Percentiles rank a stretch among this genome's conserved stretches.
phyloP scores from a whole-genome alignment of 2,329 filamentous ascomycete genomes.

The Teratosphaeriaceae sp. region DNA sequence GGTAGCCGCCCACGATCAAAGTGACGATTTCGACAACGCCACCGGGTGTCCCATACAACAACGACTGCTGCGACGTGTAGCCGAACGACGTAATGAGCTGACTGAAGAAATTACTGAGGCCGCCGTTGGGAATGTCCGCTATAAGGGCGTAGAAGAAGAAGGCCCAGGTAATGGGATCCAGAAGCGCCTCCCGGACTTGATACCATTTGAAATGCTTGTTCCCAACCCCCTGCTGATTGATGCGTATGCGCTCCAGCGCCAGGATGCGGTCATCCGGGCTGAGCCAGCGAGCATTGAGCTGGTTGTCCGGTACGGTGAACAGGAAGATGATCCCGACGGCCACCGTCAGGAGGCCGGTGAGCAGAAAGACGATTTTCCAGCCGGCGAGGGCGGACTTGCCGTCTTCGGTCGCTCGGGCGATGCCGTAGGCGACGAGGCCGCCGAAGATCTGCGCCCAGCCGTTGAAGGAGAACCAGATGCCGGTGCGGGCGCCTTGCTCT shows the following conservation, averaged over 20 bases:
- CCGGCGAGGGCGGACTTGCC: conserved; percentile 53
- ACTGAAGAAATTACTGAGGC: conserved; percentile 55
- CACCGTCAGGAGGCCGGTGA: conserved; percentile 38
- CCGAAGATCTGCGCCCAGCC: conserved; percentile 59
- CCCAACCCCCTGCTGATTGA: conserved; percentile 63
- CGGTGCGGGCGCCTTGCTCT: conserved; percentile 57
- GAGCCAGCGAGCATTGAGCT: conserved; percentile 56
- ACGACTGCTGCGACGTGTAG: conserved; percentile 54
- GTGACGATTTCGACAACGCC: conserved; percentile 59
- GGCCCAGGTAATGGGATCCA: conserved; percentile 54
- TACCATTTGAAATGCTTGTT: conserved; percentile 26
- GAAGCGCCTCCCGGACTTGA: conserved; percentile 56
- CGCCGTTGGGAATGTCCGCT: conserved; percentile 27
- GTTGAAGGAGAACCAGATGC: conserved; percentile 65
- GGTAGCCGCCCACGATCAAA: conserved; percentile 49
- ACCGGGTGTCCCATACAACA: conserved; percentile 59
- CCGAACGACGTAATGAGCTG: conserved; percentile 58
- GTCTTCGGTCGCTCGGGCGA: conserved; percentile 48
- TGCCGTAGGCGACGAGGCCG: conserved; percentile 57
- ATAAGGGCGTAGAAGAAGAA: conserved; percentile 51
- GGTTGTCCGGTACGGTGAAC: conserved; percentile 50
- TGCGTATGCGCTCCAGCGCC: conserved; percentile 63
- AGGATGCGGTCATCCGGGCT: conserved; percentile 60
- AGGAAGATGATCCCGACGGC: conserved; percentile 38
- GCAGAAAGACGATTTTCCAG: conserved; percentile 56